Evolutionary conservation across 495 filamentous ascomycete species (phyloP).

Genomic region (Penicillium pulvis): DNA sequence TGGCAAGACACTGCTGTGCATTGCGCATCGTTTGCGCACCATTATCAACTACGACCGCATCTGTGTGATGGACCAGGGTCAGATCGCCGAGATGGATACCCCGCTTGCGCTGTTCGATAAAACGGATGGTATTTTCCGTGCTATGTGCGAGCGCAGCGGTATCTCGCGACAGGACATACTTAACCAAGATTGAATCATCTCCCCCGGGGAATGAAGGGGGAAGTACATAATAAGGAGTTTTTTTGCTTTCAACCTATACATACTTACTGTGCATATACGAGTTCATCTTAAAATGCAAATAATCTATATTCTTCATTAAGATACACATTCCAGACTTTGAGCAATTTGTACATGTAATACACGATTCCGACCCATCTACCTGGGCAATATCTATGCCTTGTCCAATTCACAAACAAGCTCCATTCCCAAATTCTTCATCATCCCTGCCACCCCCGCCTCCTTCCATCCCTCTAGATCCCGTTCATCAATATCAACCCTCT

Average conservation of each 20-base stretch:
- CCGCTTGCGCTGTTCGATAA: constrained; percentile 70
- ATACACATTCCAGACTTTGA: no score
- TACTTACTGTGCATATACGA: not conserved
- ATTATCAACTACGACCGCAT: constrained; percentile 96
- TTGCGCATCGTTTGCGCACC: constrained; percentile 90
- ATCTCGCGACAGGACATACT: constrained; percentile 71
- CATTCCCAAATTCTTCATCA: constrained; percentile 36
- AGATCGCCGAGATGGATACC: constrained; percentile 82
- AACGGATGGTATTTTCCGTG: constrained; percentile 73
- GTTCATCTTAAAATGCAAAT: not conserved
- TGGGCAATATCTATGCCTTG: constrained; percentile 2
- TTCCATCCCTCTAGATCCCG: constrained; percentile 30
- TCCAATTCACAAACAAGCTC: constrained; percentile 34
- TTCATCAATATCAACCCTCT: constrained; percentile 24
- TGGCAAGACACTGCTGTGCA: constrained; percentile 89
- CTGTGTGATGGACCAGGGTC: constrained; percentile 89
- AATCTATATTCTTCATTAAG: not conserved
- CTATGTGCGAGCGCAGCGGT: constrained; percentile 91
- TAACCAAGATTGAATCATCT: constrained; percentile 7
- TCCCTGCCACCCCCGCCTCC: constrained; percentile 26
- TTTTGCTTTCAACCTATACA: not conserved
- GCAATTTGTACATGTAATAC: no score
- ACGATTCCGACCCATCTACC: not conserved
- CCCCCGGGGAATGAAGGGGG: not conserved
- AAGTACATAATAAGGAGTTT: constrained; percentile 4